A percentile compares a stretch with the other conserved stretches of the same genome.
These are phyloP conservation scores for Dactylis glomerata DNA, from an alignment of 176 grass and related monocot genomes.

Conservation along the genomic window DNA sequence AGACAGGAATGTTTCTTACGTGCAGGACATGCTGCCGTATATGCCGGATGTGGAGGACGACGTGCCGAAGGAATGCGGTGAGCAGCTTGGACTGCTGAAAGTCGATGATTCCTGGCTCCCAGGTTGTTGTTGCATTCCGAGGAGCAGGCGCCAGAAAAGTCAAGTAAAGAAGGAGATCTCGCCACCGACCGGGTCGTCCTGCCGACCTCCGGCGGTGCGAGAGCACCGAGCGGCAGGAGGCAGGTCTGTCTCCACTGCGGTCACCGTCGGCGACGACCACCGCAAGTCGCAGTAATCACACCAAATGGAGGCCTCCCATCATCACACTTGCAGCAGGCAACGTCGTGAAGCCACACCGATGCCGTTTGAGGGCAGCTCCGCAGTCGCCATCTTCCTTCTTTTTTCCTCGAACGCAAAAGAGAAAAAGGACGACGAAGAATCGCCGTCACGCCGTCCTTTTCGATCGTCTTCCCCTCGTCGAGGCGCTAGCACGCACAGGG, in stretches of 20 bases:
- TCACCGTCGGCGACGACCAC: background rate
- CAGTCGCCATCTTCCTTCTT: too few species aligned
- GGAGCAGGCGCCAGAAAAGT: background rate
- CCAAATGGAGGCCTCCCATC: too few species aligned
- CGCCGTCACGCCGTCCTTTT: background rate
- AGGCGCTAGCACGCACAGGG: background rate
- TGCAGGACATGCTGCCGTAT: slow-evolving; percentile 15
- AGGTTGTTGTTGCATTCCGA: background rate
- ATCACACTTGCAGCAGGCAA: too few species aligned
- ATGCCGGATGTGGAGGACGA: background rate
- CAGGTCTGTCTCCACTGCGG: background rate
- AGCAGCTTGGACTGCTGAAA: background rate
- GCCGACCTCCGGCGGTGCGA: slow-evolving; percentile 27
- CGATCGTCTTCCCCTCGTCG: background rate
- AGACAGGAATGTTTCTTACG: background rate
- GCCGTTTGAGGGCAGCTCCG: too few species aligned
- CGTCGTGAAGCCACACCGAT: background rate
- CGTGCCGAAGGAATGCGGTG: background rate
- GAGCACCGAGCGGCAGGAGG: background rate
- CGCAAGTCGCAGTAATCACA: background rate
- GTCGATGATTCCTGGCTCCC: background rate
- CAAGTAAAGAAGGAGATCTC: slow-evolving; percentile 1
- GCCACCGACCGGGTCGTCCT: background rate
- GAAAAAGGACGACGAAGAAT: background rate
- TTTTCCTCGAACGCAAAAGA: background rate